Conservation (phyloP, 2,329 filamentous ascomycete species). For the Pseudonectria foliicola region DNA sequence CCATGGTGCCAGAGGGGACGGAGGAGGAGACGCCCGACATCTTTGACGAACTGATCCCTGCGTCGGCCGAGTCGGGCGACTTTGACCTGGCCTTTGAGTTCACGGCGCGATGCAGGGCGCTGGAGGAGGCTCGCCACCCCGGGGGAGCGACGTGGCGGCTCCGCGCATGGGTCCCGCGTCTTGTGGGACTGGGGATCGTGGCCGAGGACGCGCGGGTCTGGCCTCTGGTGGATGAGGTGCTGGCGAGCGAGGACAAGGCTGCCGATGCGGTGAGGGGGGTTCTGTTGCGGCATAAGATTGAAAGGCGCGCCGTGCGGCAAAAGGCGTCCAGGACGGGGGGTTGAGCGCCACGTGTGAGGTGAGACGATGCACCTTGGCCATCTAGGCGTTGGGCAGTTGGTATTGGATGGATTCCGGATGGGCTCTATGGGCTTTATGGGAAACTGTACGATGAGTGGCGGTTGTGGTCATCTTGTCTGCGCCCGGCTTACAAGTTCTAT, state of each 20-base stretch:
- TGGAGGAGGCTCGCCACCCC: neutral
- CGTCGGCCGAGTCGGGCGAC: constrained; percentile 22
- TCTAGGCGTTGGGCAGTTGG: too few species aligned
- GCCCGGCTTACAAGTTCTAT: too few species aligned
- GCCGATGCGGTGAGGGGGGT: constrained; percentile 16
- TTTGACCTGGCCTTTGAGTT: constrained; percentile 30
- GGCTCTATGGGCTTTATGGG: too few species aligned
- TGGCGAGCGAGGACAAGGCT: constrained; percentile 11
- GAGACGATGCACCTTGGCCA: too few species aligned
- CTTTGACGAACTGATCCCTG: constrained; percentile 22
- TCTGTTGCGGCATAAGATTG: constrained; percentile 18
- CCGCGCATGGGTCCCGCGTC: constrained; percentile 21
- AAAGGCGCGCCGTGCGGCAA: constrained; percentile 9
- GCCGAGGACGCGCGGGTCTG: constrained; percentile 27
- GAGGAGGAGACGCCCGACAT: constrained; percentile 8
- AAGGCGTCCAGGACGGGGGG: constrained; percentile 1
- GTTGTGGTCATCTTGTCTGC: too few species aligned
- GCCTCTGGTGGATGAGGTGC: constrained; percentile 25
- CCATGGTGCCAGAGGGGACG: constrained; percentile 10
- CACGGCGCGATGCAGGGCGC: constrained; percentile 11
- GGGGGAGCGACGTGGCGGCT: constrained; percentile 4
- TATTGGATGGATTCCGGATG: too few species aligned
- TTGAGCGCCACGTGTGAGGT: too few species aligned
- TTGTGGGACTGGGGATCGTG: constrained; percentile 21
- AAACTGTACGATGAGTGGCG: too few species aligned